These are phyloP conservation scores for Chytriomyces confervae DNA, from an alignment of 192 early-diverging fungal genomes.

Conservation along the genomic window DNA sequence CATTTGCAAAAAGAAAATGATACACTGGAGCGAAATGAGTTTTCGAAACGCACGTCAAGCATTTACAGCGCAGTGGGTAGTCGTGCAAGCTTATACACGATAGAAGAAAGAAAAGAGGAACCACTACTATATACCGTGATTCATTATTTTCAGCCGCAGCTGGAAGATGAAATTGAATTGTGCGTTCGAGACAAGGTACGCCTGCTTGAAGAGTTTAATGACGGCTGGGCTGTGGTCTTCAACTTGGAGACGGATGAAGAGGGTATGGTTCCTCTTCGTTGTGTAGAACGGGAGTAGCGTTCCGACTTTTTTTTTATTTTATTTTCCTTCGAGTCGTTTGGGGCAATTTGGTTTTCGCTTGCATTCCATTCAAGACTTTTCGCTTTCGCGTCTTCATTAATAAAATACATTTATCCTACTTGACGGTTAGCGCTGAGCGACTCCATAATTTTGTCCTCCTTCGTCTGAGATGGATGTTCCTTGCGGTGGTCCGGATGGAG, in stretches of 20 bases:
- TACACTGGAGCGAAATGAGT: background rate
- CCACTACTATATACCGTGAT: background rate
- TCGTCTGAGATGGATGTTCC: too few species aligned
- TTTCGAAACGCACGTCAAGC: background rate
- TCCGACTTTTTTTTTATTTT: too few species aligned
- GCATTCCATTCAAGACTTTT: too few species aligned
- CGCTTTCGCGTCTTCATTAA: too few species aligned
- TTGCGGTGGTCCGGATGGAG: too few species aligned
- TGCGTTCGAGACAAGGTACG: constrained; percentile 73
- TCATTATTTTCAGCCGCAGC: constrained; percentile 38
- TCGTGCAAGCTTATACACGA: background rate
- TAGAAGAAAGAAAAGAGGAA: background rate
- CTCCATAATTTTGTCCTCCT: too few species aligned
- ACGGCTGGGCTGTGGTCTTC: constrained; percentile 80
- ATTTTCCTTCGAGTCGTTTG: too few species aligned
- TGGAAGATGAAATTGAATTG: constrained; percentile 79
- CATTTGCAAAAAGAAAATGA: background rate
- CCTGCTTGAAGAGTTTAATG: constrained; percentile 76
- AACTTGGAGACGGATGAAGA: constrained; percentile 62
- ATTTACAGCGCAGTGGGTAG: background rate
- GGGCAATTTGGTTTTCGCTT: too few species aligned
- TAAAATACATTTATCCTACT: too few species aligned
- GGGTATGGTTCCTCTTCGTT: constrained; percentile 85
- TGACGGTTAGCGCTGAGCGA: too few species aligned
- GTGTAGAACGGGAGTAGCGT: constrained; percentile 25